Evolutionary conservation across 129 eudicot species (phyloP).

Genomic region (Helichrysum umbraculigerum): DNA sequence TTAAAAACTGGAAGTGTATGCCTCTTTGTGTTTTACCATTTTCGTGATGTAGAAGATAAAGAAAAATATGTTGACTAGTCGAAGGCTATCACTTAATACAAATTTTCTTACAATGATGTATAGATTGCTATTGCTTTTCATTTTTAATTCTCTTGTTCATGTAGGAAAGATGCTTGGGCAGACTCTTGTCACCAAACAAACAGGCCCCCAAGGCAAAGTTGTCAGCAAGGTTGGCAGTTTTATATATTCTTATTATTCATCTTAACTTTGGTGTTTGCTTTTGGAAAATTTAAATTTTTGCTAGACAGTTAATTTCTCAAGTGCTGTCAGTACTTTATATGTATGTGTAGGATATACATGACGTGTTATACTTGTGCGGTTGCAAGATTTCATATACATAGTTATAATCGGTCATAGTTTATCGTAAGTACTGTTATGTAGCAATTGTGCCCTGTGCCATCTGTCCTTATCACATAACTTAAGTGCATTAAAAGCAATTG

Average conservation of each 20-base stretch:
- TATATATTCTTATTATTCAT: conserved; percentile 12
- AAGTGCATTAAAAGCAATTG: neutral
- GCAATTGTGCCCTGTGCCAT: neutral
- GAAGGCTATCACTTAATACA: neutral
- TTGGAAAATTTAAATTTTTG: neutral
- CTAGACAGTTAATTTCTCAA: neutral
- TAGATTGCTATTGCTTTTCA: conserved; percentile 17
- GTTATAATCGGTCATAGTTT: neutral
- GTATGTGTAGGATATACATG: conserved; percentile 1
- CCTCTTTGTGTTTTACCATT: neutral
- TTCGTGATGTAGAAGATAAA: neutral
- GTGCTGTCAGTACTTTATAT: neutral
- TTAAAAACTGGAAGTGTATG: neutral
- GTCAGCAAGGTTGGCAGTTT: conserved; percentile 73
- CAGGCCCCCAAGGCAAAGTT: conserved; percentile 93
- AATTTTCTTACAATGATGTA: conserved; percentile 6
- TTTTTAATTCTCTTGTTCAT: conserved; percentile 28
- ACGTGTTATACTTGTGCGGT: neutral
- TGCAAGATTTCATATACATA: neutral
- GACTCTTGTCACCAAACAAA: conserved; percentile 94
- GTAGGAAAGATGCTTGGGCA: conserved; percentile 98
- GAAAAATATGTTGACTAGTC: neutral
- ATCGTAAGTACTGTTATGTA: neutral
- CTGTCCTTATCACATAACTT: neutral
- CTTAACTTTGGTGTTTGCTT: conserved; percentile 8